These are phyloP conservation scores for Inga oerstediana DNA, from an alignment of 306 rosid species.

Conservation along the genomic window DNA sequence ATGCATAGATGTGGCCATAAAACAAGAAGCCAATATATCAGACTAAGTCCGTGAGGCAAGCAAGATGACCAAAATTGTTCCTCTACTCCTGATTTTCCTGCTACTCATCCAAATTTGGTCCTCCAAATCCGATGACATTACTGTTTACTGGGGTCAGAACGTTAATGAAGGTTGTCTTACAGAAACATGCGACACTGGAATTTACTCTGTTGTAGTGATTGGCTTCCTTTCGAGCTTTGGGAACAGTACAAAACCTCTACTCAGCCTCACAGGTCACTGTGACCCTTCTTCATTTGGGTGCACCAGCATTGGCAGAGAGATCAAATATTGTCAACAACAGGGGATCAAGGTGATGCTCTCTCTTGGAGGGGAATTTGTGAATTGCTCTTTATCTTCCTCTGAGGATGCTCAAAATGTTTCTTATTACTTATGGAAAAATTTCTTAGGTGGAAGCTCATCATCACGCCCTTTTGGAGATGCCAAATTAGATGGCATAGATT, in stretches of 20 bases:
- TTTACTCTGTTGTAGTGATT: conserved; percentile 17
- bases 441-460: conserved; percentile 28
- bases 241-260: not conserved
- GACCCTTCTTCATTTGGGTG: not conserved
- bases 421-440: conserved; percentile 34
- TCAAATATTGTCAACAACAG: conserved; percentile 24
- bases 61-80: not conserved
- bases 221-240: conserved; percentile 17
- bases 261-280: conserved; percentile 29
- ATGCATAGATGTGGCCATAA: too few species aligned
- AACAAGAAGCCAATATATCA: too few species aligned
- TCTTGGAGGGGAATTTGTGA: not conserved
- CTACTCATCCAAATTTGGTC: not conserved
- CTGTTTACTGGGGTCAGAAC: conserved; percentile 36
- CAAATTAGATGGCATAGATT: too few species aligned
- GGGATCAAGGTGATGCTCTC: conserved; percentile 35
- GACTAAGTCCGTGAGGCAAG: not conserved
- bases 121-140: conserved; percentile 4
- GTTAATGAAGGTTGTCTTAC: conserved; percentile 8
- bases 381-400: not conserved
- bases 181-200: conserved; percentile 30
- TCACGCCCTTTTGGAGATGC: too few species aligned
- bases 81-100: not conserved
- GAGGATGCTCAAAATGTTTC: conserved; percentile 26
- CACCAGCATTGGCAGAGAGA: not conserved